Base-by-base conservation (phyloP, 140 eudicot genomes). In the Stevia rebaudiana region DNA sequence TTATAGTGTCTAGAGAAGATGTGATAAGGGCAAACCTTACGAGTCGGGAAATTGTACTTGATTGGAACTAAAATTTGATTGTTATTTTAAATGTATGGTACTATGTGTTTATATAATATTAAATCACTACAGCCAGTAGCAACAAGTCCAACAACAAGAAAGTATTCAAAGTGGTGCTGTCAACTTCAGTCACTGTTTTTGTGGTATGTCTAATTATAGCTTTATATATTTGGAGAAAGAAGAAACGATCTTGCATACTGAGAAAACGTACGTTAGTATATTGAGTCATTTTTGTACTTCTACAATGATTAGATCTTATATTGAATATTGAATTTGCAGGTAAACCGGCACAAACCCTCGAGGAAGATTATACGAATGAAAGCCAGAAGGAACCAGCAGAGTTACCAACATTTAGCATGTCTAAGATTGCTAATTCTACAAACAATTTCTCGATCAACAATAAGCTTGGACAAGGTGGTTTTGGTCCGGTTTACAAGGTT, bases 401-500 rank as follows among this genome's bases (percentile, higher is more conserved):
- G 50, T 39, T 61, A 22, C 66, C 49, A 33, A 35, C 65, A 35
- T 59, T 35, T 44, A 61, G 51, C 49, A 50, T 61, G 50, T 18
- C 49, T 18, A 61, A 39, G 39, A 61, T 61, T 22, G 19, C 19
- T 18, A 39, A 11, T 61, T 19, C 50, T 11, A 63, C 56, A 1
- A 28, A 63, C 44, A 63, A 43, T 17, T 63, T 63, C 56, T 43
- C 56, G 0, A 28, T 41, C 54, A 28, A 43, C 28, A 63, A 63
- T 44, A 63, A 43, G 42, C 57, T 63, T 2, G 69, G 55, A 15
- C 57, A 63, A 63, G 69, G 69, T 63, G 69, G 69, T 23, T 63
- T 63, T 4, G 69, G 55, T 42, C 55, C 69, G 0, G 69, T 63
- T 63, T 63, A 63, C 69, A 63, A 44, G 68, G 68, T 62, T 13